Percentiles rank a stretch among this genome's conserved stretches.
Evolutionary conservation across 768 basidiomycete genomes (phyloP).

Genomic region (Boletus coccyginus): DNA sequence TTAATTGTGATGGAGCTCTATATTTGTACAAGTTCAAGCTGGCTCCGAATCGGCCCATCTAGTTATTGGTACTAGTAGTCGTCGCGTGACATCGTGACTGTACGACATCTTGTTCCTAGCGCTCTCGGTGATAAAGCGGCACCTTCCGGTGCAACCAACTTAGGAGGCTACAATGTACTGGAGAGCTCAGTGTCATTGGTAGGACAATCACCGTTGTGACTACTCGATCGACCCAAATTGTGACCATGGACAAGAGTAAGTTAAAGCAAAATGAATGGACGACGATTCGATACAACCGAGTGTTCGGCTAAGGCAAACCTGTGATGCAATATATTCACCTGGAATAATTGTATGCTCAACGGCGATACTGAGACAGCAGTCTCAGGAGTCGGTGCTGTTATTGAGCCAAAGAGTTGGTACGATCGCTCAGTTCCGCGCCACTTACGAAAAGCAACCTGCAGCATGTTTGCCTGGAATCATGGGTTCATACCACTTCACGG

Average conservation of each 20-base stretch:
- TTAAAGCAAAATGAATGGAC: background rate
- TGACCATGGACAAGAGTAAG: constrained; percentile 1
- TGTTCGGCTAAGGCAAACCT: constrained; percentile 14
- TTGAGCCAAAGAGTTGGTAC: constrained; percentile 18
- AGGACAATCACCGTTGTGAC: background rate
- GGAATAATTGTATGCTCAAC: constrained; percentile 12
- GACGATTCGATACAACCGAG: background rate
- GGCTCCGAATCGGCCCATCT: constrained; percentile 17
- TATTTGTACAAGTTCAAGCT: constrained; percentile 22
- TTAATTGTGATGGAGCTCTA: constrained; percentile 32
- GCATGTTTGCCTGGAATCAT: constrained; percentile 19
- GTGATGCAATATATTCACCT: constrained; percentile 29
- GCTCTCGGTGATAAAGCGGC: constrained; percentile 1
- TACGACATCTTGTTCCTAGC: constrained; percentile 17
- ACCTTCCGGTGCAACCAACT: background rate
- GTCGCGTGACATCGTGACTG: too few species aligned
- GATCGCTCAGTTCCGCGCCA: constrained; percentile 31
- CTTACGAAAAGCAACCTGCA: constrained; percentile 27
- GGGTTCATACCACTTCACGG: constrained; percentile 14
- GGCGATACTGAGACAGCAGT: constrained; percentile 10
- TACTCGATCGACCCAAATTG: constrained; percentile 1
- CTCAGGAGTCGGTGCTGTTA: constrained; percentile 11
- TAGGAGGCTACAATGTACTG: background rate
- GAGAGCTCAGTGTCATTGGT: background rate
- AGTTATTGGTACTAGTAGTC: too few species aligned